A percentile compares a stretch with the other conserved stretches of the same genome.
Evolutionary conservation across 2,329 filamentous ascomycete species (phyloP).

Genomic region (Didymella sp.): DNA sequence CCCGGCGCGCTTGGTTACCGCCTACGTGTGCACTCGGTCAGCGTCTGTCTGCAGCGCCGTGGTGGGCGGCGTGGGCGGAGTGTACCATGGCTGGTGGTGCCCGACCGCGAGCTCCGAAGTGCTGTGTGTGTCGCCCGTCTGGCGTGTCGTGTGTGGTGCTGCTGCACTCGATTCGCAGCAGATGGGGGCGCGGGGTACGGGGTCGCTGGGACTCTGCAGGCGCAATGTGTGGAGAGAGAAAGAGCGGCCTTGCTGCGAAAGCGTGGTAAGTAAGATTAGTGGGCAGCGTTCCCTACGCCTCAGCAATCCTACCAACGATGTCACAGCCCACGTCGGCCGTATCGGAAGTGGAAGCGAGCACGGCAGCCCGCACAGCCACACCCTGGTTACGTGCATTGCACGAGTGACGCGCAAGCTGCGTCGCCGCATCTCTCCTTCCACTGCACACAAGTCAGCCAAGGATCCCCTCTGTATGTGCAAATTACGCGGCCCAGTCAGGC

Average conservation of each 20-base stretch:
- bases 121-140: slow-evolving; percentile 17
- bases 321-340: slow-evolving; percentile 27
- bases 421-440: slow-evolving; percentile 12
- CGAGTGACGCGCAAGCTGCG: slow-evolving; percentile 29
- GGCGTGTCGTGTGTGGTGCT: slow-evolving; percentile 22
- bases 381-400: slow-evolving; percentile 20
- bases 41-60: slow-evolving; percentile 13
- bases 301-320: slow-evolving; percentile 25
- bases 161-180: slow-evolving; percentile 11
- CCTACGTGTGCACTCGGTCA: slow-evolving; percentile 49
- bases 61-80: slow-evolving; percentile 12
- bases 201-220: slow-evolving; percentile 5
- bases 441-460: slow-evolving; percentile 4
- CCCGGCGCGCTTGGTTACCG: slow-evolving; percentile 64
- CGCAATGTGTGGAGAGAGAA: slow-evolving; percentile 15
- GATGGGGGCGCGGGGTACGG: slow-evolving; percentile 1
- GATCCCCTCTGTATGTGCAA: slow-evolving; percentile 1
- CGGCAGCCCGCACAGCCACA: slow-evolving; percentile 27
- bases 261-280: slow-evolving; percentile 17
- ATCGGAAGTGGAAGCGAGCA: slow-evolving; percentile 25
- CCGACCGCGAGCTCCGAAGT: slow-evolving; percentile 37
- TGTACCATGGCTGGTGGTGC: slow-evolving; percentile 49
- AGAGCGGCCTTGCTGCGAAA: slow-evolving; percentile 1
- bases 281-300: slow-evolving; percentile 15
- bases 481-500: slow-evolving; percentile 33